Evolutionary conservation across 805 yeast species (phyloP).

Genomic region (Cyberlindnera suaveolens): DNA sequence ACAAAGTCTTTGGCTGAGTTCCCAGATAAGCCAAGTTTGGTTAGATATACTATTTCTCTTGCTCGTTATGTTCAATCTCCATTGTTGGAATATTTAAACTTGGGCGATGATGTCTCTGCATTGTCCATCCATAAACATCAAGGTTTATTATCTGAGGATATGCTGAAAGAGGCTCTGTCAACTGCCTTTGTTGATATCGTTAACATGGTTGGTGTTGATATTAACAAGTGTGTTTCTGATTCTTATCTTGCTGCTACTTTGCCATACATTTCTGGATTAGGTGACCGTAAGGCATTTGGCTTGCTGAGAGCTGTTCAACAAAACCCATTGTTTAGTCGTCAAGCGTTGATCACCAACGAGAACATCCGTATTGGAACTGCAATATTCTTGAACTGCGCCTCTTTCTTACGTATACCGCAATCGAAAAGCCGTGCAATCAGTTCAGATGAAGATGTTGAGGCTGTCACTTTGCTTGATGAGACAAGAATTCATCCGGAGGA

Average conservation of each 20-base stretch:
- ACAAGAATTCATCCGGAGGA: constrained; percentile 98
- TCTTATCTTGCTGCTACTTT: constrained; percentile 63
- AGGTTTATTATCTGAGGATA: constrained; percentile 57
- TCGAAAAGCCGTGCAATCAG: constrained; percentile 30
- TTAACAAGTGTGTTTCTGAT: constrained; percentile 81
- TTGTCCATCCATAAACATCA: constrained; percentile 71
- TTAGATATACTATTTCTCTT: constrained; percentile 79
- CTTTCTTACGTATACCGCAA: constrained; percentile 75
- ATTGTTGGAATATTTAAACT: constrained; percentile 77
- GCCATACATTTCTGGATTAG: constrained; percentile 84
- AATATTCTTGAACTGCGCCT: constrained; percentile 86
- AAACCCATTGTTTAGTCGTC: constrained; percentile 61
- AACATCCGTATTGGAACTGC: constrained; percentile 59
- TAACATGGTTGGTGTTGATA: constrained; percentile 88
- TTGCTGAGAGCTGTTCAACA: constrained; percentile 73
- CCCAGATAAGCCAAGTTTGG: constrained; percentile 75
- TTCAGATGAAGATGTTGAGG: constrained; percentile 42
- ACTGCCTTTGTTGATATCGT: constrained; percentile 84
- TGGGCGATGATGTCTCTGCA: constrained; percentile 68
- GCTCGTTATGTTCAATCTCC: constrained; percentile 94
- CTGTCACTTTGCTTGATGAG: constrained; percentile 76
- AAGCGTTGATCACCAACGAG: constrained; percentile 77
- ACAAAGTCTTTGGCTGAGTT: constrained; percentile 69
- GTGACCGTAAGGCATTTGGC: constrained; percentile 92
- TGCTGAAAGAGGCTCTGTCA: constrained; percentile 59